Conservation (phyloP, 495 filamentous ascomycete species). For the Trichoderma parareesei region DNA sequence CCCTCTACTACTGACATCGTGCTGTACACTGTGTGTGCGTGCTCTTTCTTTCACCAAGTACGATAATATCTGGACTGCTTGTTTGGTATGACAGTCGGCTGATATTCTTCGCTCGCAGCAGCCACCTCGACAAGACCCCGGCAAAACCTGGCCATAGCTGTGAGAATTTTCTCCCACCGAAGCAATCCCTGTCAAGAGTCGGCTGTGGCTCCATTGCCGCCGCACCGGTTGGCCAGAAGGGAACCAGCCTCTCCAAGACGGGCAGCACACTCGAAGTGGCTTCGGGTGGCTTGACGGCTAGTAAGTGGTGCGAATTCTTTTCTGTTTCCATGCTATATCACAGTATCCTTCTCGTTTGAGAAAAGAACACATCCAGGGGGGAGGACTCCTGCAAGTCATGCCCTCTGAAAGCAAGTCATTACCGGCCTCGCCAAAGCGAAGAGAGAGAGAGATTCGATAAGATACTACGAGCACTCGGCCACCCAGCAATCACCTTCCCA, state of each 20-base stretch:
- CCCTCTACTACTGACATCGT: neutral
- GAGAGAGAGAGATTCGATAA: neutral
- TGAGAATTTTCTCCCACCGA: conserved; percentile 4
- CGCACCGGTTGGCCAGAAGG: neutral
- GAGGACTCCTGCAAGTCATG: neutral
- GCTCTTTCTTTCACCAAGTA: no score
- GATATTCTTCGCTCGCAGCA: neutral
- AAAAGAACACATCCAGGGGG: neutral
- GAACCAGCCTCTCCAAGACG: conserved; percentile 3
- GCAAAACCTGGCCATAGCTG: neutral
- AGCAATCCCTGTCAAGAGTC: conserved; percentile 1
- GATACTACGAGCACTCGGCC: neutral
- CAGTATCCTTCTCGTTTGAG: neutral
- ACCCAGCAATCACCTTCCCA: neutral
- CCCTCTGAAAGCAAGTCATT: neutral
- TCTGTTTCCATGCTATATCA: neutral
- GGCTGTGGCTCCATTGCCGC: conserved; percentile 2
- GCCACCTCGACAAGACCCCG: neutral
- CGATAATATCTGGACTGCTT: no score
- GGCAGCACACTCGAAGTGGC: neutral
- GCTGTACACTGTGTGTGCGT: neutral
- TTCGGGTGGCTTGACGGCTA: neutral
- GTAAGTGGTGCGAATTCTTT: neutral
- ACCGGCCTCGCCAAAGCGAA: neutral
- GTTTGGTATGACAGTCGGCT: neutral